Base-by-base conservation (phyloP, 345 rosid species). In the Citrus inodora region DNA sequence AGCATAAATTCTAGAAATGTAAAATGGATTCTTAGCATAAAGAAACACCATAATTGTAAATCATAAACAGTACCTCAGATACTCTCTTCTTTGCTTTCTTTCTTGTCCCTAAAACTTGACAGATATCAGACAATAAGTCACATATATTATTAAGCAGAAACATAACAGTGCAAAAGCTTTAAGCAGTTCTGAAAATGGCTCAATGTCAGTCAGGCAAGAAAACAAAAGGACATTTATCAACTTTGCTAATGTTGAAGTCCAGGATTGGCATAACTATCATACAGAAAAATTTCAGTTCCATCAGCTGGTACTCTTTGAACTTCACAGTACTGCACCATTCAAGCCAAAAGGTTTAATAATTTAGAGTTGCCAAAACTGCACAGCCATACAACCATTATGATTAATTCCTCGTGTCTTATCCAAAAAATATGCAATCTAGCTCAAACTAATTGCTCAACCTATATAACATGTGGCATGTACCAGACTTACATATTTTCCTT, bases 21-120 rank as follows among this genome's bases (percentile, higher is more conserved):
- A 38, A 73, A 42, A 65, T 17, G 40, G 70, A 19, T 70, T 37
- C 73, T 21, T 58, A 76, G 9, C 9, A 81, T 40, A 38, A 56
- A 70, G 67, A 67, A 81, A 37, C 28, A 62, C 19, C 11, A 27
- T 24, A 66, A 37, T 63, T 64, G 19, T 48, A 42, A 78, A 63
- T 56, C 28, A 70, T 10, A 63, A 24, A 72, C 27, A 27, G 56
- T 86, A 88, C 89, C 89, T 86, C 85, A 25, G n/a, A 37, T 62
- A 37, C 55, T 64, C 74, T 80, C 81, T 83, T 82, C 88, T 78
- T 82, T 64, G 56, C 70, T 65, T 67, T 71, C 70, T 40, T 24
- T 82, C 79, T 78, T 32, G 83, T 64, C 75, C 86, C 89, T 85
- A 59, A 77, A 78, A 79, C 64, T 67, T 61, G 58, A 75, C 71